Conservation (phyloP, 164 flowering plant genomes). For the Aristolochia californica region DNA sequence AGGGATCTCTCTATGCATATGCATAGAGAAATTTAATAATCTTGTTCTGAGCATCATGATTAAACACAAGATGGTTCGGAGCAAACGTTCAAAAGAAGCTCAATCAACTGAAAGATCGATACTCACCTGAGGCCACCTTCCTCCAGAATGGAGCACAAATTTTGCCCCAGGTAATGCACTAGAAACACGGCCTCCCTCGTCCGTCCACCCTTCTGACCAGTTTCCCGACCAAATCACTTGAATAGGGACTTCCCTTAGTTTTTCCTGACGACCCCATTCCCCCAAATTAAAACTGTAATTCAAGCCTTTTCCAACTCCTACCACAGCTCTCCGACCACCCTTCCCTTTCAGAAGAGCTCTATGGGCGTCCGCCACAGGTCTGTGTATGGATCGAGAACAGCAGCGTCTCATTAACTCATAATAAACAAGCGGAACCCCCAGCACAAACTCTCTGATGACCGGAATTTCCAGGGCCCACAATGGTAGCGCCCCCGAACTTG, state of each 20-base stretch:
- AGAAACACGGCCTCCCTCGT: slow-evolving; percentile 56
- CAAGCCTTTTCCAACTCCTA: slow-evolving; percentile 45
- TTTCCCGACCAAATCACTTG: slow-evolving; percentile 72
- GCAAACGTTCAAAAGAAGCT: background rate
- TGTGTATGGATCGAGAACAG: slow-evolving; percentile 37
- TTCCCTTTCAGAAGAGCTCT: slow-evolving; percentile 63
- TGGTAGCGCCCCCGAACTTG: slow-evolving; percentile 45
- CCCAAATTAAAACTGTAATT: slow-evolving; percentile 68
- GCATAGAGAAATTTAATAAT: too few relatives aligned
- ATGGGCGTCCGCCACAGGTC: slow-evolving; percentile 43
- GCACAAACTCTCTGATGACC: slow-evolving; percentile 46
- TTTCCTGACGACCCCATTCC: slow-evolving; percentile 61
- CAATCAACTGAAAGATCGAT: background rate
- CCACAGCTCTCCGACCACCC: slow-evolving; percentile 49
- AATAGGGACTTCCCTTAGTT: slow-evolving; percentile 50
- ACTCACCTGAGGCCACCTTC: slow-evolving; percentile 88
- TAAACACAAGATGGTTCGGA: background rate
- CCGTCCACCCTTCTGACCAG: slow-evolving; percentile 66
- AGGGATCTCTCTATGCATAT: too few relatives aligned
- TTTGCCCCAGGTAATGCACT: slow-evolving; percentile 50
- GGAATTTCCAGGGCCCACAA: slow-evolving; percentile 47
- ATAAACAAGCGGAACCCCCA: slow-evolving; percentile 36
- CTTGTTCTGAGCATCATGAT: too few relatives aligned
- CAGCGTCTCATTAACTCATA: slow-evolving; percentile 31
- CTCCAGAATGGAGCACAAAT: slow-evolving; percentile 61